Evolutionary conservation across 2,329 filamentous ascomycete genomes (phyloP), one percentile per base, ranked within the genome.

Genomic region (Chaetomium strumarium): DNA sequence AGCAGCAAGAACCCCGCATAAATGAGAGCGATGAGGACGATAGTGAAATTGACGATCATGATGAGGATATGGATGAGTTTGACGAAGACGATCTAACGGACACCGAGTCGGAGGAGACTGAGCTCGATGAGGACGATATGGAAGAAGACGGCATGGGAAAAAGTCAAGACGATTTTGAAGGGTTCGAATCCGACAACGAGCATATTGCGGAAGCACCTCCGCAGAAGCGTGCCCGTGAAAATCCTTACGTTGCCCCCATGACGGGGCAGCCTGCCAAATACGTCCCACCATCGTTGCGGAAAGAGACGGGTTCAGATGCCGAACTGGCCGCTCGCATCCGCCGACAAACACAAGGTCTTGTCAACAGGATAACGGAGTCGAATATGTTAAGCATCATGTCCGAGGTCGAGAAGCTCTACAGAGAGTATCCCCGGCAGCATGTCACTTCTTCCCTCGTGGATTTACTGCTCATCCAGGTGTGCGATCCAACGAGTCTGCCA

Each of bases 281-380:
- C 62, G 78, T 96, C 3, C 92, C 93, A 1, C 93, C 92, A 2
- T 95, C 91, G 1, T 72, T 93, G 49, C 81, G 90, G 43, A 84
- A 79, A 60, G 72, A 78, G 33, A 70, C 79, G 2, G 75, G 78
- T 1, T 80, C 82, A 0, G 84, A 88, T 58, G 77, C 79, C 1
- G 87, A 95, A 66, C 74, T 79, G 39, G 74, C 87, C 44, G 75
- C 76, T 12, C 83, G 86, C 37, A 73, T 99, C 46, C 83, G 84
- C 53, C 83, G 89, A 56, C 89, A 95, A 64, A 77, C 89, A 0
- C 90, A 97, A 66, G 92, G 93, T 64, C 78, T 93, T 16, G 79
- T 99, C 65, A 99, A 99, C 68, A 86, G 92, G 65, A 76, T 99
- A 31, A 96, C 93, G 0, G 92, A 97, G 65, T 84, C 90, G 36